Percentiles rank a stretch among this genome's conserved stretches.
Evolutionary conservation across 2,329 filamentous ascomycete species (phyloP).

Genomic region (Dothistroma septosporum): DNA sequence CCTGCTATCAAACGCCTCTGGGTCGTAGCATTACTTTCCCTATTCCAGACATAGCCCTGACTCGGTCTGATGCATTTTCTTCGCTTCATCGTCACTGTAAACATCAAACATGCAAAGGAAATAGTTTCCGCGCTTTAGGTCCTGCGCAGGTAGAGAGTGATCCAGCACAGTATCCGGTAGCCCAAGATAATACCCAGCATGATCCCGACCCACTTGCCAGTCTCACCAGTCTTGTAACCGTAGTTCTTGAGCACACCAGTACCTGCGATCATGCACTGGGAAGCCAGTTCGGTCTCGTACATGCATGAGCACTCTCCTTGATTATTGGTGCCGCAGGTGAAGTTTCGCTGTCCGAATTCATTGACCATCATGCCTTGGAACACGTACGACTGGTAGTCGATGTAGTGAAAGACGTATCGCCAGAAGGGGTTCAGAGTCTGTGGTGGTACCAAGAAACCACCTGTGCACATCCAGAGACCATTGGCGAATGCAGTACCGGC

Average conservation of each 20-base stretch:
- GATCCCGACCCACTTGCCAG: constrained; percentile 70
- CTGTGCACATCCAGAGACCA: constrained; percentile 80
- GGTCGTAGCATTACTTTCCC: constrained; percentile 1
- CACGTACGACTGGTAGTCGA: constrained; percentile 78
- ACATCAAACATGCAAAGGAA: constrained; percentile 6
- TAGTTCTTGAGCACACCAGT: constrained; percentile 66
- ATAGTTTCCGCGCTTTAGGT: constrained; percentile 16
- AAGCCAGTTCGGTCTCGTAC: constrained; percentile 60
- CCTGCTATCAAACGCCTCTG: not conserved
- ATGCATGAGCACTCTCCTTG: constrained; percentile 61
- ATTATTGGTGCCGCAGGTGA: constrained; percentile 50
- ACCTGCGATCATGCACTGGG: constrained; percentile 66
- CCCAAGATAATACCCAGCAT: constrained; percentile 70
- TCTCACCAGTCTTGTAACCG: constrained; percentile 61
- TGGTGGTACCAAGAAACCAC: constrained; percentile 72
- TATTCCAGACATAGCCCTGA: not conserved
- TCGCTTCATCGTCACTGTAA: not conserved
- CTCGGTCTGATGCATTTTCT: not conserved
- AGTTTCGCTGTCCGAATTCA: constrained; percentile 64
- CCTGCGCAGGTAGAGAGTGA: constrained; percentile 49
- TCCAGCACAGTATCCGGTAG: constrained; percentile 66
- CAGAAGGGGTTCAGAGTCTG: constrained; percentile 73
- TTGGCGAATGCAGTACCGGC: constrained; percentile 79
- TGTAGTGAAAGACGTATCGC: constrained; percentile 80
- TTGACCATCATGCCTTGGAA: constrained; percentile 92